A percentile compares a stretch with the other conserved stretches of the same genome.
Conservation (phyloP, 177 flowering plant species). For the Vitis hybrid region DNA sequence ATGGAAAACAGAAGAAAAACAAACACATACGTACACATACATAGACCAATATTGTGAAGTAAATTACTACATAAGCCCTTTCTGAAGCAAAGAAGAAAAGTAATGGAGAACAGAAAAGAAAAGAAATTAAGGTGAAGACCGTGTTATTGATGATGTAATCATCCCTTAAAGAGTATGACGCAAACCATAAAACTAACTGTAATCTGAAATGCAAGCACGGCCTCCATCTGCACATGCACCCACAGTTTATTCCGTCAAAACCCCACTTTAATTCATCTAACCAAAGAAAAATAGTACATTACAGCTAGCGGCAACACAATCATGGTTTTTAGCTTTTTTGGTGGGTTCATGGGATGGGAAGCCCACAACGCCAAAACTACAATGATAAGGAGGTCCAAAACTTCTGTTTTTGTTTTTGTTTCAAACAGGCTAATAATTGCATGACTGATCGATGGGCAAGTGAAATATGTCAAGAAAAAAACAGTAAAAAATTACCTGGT, state of each 20-base stretch:
- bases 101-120: too few species aligned
- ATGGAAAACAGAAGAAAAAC: too few species aligned
- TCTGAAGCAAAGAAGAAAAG: too few species aligned
- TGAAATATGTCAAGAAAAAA: not conserved
- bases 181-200: not conserved
- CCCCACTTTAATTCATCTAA: too few species aligned
- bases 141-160: too few species aligned
- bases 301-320: not conserved
- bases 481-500: not conserved
- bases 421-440: not conserved
- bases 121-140: too few species aligned
- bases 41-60: too few species aligned
- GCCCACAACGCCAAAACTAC: too few species aligned
- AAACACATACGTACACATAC: too few species aligned
- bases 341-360: too few species aligned
- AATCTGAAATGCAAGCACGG: not conserved
- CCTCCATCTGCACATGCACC: not conserved
- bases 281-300: not conserved
- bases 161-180: not conserved
- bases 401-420: not conserved
- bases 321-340: not conserved
- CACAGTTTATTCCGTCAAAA: not conserved
- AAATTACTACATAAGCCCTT: too few species aligned
- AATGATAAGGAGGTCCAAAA: not conserved
- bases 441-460: not conserved